Percentiles rank a stretch among this genome's conserved stretches.
phyloP scores from a whole-genome alignment of 495 filamentous ascomycete species.

The Chaetomium fimeti region DNA sequence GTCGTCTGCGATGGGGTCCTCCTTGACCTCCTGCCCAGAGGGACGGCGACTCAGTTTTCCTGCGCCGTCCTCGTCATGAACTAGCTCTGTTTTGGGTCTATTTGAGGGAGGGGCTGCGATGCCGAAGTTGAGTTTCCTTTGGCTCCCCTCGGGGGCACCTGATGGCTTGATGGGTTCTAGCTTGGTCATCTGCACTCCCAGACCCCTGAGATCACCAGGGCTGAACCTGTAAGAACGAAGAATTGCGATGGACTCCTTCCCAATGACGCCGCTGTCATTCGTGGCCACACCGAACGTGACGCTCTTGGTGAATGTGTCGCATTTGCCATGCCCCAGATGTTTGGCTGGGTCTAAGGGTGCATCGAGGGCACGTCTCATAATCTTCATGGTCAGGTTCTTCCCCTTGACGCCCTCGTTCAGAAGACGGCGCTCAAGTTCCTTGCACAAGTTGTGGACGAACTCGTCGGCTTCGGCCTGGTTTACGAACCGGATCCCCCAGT shows the following conservation, averaged over 20 bases:
- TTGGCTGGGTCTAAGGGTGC: conserved; percentile 91
- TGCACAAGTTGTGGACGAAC: conserved; percentile 77
- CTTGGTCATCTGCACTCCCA: conserved; percentile 90
- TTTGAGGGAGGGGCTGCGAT: conserved; percentile 23
- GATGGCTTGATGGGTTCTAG: conserved; percentile 69
- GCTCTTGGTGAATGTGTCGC: conserved; percentile 89
- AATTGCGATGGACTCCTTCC: conserved; percentile 78
- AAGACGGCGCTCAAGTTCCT: conserved; percentile 76
- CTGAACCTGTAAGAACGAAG: conserved; percentile 78
- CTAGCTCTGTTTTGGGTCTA: conserved; percentile 32
- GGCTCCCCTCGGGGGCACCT: conserved; percentile 47
- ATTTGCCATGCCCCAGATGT: conserved; percentile 92
- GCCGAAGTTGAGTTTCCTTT: conserved; percentile 34
- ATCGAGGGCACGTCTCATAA: conserved; percentile 82
- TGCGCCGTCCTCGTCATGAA: conserved; percentile 31
- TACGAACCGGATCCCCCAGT: conserved; percentile 95
- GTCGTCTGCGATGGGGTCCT: conserved; percentile 49
- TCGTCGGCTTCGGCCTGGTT: conserved; percentile 86
- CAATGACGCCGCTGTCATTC: conserved; percentile 64
- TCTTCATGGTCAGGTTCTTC: conserved; percentile 83
- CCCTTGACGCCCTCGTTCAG: conserved; percentile 82
- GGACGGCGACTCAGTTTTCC: conserved; percentile 16
- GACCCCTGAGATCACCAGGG: conserved; percentile 83
- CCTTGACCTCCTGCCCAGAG: conserved; percentile 27
- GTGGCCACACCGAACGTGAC: conserved; percentile 77